phyloP scores from a whole-genome alignment of 108 stramenopile genomes.

The Pseudonitzschia pungens region DNA sequence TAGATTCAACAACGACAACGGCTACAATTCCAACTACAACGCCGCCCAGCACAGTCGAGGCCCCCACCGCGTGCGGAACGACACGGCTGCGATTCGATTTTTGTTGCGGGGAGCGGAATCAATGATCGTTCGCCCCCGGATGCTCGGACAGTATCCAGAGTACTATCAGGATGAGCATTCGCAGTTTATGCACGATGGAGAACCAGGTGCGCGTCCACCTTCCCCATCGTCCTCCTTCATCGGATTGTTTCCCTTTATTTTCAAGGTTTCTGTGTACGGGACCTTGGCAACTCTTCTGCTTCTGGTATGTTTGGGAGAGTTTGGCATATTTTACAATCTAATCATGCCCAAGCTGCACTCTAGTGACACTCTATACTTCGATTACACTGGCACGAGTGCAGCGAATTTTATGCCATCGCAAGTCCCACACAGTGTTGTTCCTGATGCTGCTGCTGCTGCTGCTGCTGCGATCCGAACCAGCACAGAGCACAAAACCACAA shows the following conservation, averaged over 20 bases:
- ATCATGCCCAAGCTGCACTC: slow-evolving; percentile 40
- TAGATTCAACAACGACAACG: neutral
- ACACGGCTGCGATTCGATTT: slow-evolving; percentile 3
- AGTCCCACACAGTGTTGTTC: neutral
- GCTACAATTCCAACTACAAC: neutral
- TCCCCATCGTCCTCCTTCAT: neutral
- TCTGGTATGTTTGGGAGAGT: neutral
- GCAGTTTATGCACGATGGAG: neutral
- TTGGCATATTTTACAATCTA: slow-evolving; percentile 28
- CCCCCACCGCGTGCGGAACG: neutral
- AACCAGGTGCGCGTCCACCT: neutral
- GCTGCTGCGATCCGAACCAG: neutral
- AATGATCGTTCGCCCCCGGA: neutral
- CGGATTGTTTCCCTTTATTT: slow-evolving; percentile 8
- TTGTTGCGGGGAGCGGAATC: slow-evolving; percentile 14
- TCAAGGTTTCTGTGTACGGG: neutral
- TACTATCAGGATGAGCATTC: neutral
- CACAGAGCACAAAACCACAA: neutral
- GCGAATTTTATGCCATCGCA: neutral
- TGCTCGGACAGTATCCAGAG: neutral
- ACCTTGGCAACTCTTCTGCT: neutral
- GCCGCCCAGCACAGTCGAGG: neutral
- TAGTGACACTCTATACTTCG: slow-evolving; percentile 34
- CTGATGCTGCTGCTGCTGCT: neutral
- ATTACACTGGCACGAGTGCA: slow-evolving; percentile 31